phyloP scores from a whole-genome alignment of 2,329 filamentous ascomycete genomes.

The Botryosphaeria agaves region DNA sequence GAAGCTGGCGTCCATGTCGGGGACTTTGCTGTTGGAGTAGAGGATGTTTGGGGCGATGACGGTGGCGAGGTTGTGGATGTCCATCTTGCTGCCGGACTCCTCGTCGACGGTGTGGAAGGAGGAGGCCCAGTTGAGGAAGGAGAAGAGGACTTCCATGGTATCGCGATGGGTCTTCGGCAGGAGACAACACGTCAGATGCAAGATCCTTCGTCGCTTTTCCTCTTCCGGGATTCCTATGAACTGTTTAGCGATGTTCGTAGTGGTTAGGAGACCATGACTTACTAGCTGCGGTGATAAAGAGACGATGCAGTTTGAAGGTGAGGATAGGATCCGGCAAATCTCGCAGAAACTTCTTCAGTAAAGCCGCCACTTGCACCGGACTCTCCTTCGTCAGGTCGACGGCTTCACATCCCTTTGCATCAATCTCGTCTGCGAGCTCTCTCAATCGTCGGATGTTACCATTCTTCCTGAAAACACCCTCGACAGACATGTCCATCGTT shows the following conservation, averaged over 20 bases:
- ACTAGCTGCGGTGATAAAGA: constrained; percentile 82
- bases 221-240: constrained; percentile 61
- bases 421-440: constrained; percentile 72
- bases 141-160: constrained; percentile 86
- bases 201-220: constrained; percentile 63
- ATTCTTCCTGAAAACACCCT: constrained; percentile 97
- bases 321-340: constrained; percentile 88
- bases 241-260: too few species aligned
- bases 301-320: constrained; percentile 81
- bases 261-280: too few species aligned
- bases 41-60: constrained; percentile 95
- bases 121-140: constrained; percentile 92
- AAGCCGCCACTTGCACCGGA: constrained; percentile 81
- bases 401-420: constrained; percentile 67
- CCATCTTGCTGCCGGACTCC: constrained; percentile 96
- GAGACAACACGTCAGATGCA: constrained; percentile 84
- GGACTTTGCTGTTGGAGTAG: constrained; percentile 41
- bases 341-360: constrained; percentile 88
- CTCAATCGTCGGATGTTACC: constrained; percentile 92
- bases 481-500: constrained; percentile 97
- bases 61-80: constrained; percentile 90
- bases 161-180: constrained; percentile 86
- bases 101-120: constrained; percentile 97
- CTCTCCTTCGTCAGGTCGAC: constrained; percentile 78
- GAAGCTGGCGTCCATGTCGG: constrained; percentile 61